Conservation (phyloP, 2,329 filamentous ascomycete species). For the Venturia oleaginea region DNA sequence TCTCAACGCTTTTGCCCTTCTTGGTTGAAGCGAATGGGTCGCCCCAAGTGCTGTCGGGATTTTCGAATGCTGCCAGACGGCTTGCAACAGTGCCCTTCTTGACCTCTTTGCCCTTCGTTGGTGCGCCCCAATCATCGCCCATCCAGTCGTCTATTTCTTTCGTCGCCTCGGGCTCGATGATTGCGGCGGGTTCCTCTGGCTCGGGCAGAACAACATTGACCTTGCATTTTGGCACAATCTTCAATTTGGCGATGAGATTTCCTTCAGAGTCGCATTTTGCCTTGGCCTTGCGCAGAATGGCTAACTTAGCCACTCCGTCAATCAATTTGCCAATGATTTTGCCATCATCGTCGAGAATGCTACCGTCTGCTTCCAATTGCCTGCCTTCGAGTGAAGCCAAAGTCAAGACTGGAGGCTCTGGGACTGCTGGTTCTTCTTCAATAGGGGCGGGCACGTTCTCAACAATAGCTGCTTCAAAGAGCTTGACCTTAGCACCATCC, state of each 20-base stretch:
- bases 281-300: constrained; percentile 6
- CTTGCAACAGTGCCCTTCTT: constrained; percentile 14
- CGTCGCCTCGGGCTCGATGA: background rate
- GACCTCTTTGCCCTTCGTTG: constrained; percentile 21
- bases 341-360: constrained; percentile 47
- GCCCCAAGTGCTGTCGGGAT: constrained; percentile 13
- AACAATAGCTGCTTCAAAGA: constrained; percentile 20
- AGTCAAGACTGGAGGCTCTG: constrained; percentile 21
- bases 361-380: constrained; percentile 50
- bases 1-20: constrained; percentile 31
- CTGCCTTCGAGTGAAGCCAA: constrained; percentile 40
- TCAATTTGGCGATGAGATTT: constrained; percentile 1
- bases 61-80: constrained; percentile 11
- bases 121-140: constrained; percentile 20
- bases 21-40: constrained; percentile 27
- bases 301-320: constrained; percentile 34
- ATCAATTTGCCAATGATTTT: constrained; percentile 45
- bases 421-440: constrained; percentile 12
- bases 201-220: constrained; percentile 10
- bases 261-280: constrained; percentile 10
- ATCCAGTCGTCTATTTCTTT: constrained; percentile 5
- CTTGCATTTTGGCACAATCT: constrained; percentile 5
- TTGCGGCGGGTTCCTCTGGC: background rate
- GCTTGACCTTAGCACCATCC: constrained; percentile 12
- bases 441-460: background rate